A percentile compares a stretch with the other conserved stretches of the same genome.
phyloP scores from a whole-genome alignment of 2,329 filamentous ascomycete species.

The Botryosphaeria dothidea region DNA sequence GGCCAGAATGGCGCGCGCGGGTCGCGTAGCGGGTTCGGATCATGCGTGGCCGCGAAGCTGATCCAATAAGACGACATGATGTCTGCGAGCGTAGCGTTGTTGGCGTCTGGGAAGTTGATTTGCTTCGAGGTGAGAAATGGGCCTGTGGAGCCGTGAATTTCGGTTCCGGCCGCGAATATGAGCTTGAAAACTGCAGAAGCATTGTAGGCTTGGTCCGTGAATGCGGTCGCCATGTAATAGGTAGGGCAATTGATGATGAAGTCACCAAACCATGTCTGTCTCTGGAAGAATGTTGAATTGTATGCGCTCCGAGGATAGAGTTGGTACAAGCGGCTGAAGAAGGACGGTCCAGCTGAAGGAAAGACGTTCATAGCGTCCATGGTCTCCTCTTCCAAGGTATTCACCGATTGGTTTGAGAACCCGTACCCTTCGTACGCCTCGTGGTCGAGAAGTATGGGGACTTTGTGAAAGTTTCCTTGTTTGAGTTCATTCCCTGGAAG shows the following conservation, averaged over 20 bases:
- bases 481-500: conserved; percentile 36
- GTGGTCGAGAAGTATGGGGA: conserved; percentile 38
- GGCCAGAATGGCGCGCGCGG: conserved; percentile 31
- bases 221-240: conserved; percentile 43
- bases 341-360: conserved; percentile 35
- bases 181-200: conserved; percentile 32
- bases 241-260: conserved; percentile 45
- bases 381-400: conserved; percentile 29
- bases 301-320: conserved; percentile 36
- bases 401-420: conserved; percentile 35
- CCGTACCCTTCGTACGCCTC: conserved; percentile 42
- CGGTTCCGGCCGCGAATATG: conserved; percentile 36
- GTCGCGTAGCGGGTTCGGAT: conserved; percentile 34
- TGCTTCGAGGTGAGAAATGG: conserved; percentile 1
- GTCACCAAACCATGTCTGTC: conserved; percentile 44
- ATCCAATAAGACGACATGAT: conserved; percentile 37
- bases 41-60: conserved; percentile 33
- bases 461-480: conserved; percentile 35
- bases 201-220: conserved; percentile 18
- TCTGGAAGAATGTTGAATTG: conserved; percentile 41
- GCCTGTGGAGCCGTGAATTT: conserved; percentile 33
- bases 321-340: conserved; percentile 43
- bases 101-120: conserved; percentile 2
- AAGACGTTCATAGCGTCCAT: conserved; percentile 34
- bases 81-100: conserved; percentile 35